These are phyloP conservation scores for Lentinula sp. DNA, from an alignment of 768 basidiomycete species.

Conservation along the genomic window DNA sequence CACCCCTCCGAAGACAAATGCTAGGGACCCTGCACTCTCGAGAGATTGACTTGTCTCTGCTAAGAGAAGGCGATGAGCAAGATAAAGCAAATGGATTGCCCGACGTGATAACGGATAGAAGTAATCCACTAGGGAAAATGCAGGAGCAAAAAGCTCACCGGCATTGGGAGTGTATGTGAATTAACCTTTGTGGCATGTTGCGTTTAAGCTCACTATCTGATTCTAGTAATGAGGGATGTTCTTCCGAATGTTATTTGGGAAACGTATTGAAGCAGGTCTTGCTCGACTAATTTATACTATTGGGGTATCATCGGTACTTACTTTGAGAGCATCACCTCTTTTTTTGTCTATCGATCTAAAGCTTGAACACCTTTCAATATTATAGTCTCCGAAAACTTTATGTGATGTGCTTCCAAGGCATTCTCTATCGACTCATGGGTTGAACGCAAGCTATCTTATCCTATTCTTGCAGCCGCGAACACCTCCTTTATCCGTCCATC, in stretches of 20 bases:
- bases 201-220: constrained; percentile 6
- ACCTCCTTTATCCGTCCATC: not conserved
- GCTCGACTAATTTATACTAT: not conserved
- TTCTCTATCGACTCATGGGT: not conserved
- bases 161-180: constrained; percentile 69
- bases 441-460: not conserved
- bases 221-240: constrained; percentile 72
- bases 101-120: constrained; percentile 60
- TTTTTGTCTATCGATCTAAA: not conserved
- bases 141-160: constrained; percentile 58
- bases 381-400: not conserved
- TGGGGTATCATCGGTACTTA: constrained; percentile 1
- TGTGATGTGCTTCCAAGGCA: not conserved
- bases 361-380: not conserved
- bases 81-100: constrained; percentile 45
- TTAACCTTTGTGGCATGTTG: not conserved
- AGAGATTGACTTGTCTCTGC: constrained; percentile 45
- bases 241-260: constrained; percentile 72
- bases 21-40: constrained; percentile 42
- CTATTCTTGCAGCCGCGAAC: not conserved
- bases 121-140: constrained; percentile 58
- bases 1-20: constrained; percentile 58
- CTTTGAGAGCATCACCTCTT: not conserved
- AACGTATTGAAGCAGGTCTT: constrained; percentile 41
- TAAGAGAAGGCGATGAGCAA: constrained; percentile 26